Base-by-base conservation (phyloP, 345 rosid species). In the Eutrema yunnanense region DNA sequence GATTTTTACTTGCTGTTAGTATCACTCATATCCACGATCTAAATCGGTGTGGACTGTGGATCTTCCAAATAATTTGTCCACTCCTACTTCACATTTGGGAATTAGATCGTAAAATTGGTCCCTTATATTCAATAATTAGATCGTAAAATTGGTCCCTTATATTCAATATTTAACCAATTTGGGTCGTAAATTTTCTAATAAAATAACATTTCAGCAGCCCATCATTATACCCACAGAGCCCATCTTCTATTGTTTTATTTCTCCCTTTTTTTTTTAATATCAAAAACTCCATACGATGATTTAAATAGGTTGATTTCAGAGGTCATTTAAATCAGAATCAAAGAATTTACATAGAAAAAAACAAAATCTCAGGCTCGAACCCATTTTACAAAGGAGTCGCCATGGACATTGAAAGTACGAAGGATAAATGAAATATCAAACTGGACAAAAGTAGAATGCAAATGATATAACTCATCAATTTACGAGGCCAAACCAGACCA, bases 171-270 rank as follows among this genome's bases (percentile, higher is more conserved):
- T 1, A 46, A 49, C 30, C 5, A 11, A 8, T 62, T 42, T 62
- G 65, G 67, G 59, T 70, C 47, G 6, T 50, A 29, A n/a, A 16
- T 12, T 32, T 54, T 30, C 10, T 34, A 34, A 5, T 56, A 33
- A 58, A 47, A 48, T 22, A 22, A 4, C 13, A 22, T 46, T 12
- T 56, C 29, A 58, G 57, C 4, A 69, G 73, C 73, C 73, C 73
- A 69, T 46, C 38, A 47, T 36, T 46, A 46, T 37, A 34, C 37
- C 65, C 57, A 69, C 14, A 57, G 14, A 69, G 57, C 73, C 65
- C 73, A 69, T 69, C 57, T 34, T 47, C 57, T 6, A 19, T 7
- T 56, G 34, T 56, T 56, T 56, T 27, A 8, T 46, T 68, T 55
- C 4, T 16, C 32, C 29, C 29, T 22, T 22, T 22, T 22, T 22